Conservation (phyloP, 2,329 filamentous ascomycete genomes). For the Gliomastix tumulicola region DNA sequence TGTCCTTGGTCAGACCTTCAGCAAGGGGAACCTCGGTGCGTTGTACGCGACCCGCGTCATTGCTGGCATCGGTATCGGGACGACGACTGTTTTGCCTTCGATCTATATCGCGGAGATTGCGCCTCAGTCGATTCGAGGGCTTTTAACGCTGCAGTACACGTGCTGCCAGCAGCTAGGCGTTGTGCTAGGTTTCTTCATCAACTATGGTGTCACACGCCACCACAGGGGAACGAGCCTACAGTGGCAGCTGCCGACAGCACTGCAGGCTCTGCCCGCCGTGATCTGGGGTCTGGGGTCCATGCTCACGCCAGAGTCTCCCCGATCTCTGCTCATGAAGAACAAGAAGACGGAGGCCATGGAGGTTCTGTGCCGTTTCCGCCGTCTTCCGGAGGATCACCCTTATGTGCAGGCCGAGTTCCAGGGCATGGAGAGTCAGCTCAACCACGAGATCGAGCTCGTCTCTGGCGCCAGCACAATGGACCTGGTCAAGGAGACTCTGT, state of each 20-base stretch:
- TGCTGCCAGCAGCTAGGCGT: slow-evolving; percentile 23
- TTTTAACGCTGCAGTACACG: slow-evolving; percentile 21
- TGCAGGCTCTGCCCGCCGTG: slow-evolving; percentile 14
- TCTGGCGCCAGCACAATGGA: slow-evolving; percentile 18
- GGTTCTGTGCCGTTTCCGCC: slow-evolving; percentile 11
- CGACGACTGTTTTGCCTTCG: slow-evolving; percentile 16
- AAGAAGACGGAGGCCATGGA: slow-evolving; percentile 10
- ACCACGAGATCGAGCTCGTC: slow-evolving; percentile 24
- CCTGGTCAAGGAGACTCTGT: slow-evolving; percentile 23
- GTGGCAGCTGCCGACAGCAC: slow-evolving; percentile 16
- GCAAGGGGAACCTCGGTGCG: slow-evolving; percentile 13
- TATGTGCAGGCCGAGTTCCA: slow-evolving; percentile 16
- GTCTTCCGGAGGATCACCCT: slow-evolving; percentile 16
- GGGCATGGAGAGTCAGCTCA: slow-evolving; percentile 20
- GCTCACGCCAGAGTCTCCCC: slow-evolving; percentile 16
- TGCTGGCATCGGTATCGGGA: slow-evolving; percentile 15
- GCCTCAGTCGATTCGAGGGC: slow-evolving; percentile 17
- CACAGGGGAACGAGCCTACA: slow-evolving; percentile 13
- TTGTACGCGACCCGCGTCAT: slow-evolving; percentile 17
- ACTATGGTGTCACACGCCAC: slow-evolving; percentile 23
- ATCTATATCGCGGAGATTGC: slow-evolving; percentile 21
- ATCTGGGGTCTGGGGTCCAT: slow-evolving; percentile 15
- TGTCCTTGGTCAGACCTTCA: slow-evolving; percentile 19
- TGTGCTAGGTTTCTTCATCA: slow-evolving; percentile 24
- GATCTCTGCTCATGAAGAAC: slow-evolving; percentile 14